Conservation (phyloP, 345 rosid species). For the Euphorbia tirucalli region DNA sequence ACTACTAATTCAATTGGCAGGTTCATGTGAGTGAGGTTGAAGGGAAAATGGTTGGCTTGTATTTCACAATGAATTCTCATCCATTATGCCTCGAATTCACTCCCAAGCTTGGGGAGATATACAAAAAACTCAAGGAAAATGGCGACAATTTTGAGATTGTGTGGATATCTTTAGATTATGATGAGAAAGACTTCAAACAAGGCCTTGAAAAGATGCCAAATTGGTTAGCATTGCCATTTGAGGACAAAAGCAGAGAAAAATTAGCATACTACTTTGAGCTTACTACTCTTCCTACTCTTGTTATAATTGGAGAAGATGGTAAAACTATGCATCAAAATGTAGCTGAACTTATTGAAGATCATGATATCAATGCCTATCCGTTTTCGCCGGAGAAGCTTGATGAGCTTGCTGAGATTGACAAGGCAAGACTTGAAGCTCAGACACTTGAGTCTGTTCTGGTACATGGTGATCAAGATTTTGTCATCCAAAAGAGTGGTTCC, state of each 20-base stretch:
- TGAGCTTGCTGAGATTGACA: conserved; percentile 46
- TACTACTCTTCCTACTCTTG: conserved; percentile 47
- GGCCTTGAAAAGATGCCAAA: conserved; percentile 50
- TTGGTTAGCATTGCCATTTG: conserved; percentile 71
- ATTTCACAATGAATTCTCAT: conserved; percentile 39
- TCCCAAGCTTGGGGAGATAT: conserved; percentile 46
- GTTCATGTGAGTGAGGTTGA: conserved; percentile 57
- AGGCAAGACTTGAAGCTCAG: conserved; percentile 50
- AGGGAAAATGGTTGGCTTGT: conserved; percentile 65
- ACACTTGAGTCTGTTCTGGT: conserved; percentile 60
- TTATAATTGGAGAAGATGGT: conserved; percentile 70
- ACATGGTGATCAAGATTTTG: conserved; percentile 56
- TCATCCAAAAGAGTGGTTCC: conserved; percentile 48
- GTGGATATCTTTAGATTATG: conserved; percentile 50
- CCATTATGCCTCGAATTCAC: conserved; percentile 40
- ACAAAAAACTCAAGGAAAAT: conserved; percentile 47
- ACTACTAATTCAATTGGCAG: conserved; percentile 25
- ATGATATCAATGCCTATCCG: conserved; percentile 63
- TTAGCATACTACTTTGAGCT: conserved; percentile 57
- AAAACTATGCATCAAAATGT: conserved; percentile 55
- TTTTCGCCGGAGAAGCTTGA: conserved; percentile 52
- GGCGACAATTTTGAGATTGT: conserved; percentile 65
- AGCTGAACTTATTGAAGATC: conserved; percentile 56
- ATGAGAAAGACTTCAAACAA: conserved; percentile 52
- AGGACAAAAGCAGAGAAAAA: conserved; percentile 45